A percentile compares a stretch with the other conserved stretches of the same genome.
phyloP scores from a whole-genome alignment of 108 stramenopile species.

The Cyclotella distinguenda region DNA sequence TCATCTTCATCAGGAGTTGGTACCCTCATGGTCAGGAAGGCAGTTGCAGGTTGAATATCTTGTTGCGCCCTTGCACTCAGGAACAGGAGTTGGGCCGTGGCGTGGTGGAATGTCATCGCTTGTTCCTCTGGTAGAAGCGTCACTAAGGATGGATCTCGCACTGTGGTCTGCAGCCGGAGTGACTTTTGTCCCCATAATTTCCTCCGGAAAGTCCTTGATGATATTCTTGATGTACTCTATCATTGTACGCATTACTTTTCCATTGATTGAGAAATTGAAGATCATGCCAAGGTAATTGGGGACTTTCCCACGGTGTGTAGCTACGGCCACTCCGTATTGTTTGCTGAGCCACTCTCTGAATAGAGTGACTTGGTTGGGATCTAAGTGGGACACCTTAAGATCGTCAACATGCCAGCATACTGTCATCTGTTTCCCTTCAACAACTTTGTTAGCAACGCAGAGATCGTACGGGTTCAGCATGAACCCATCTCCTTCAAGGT shows the following conservation, averaged over 20 bases:
- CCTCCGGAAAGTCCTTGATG: background rate
- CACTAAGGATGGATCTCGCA: background rate
- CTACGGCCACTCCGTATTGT: background rate
- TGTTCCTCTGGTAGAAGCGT: background rate
- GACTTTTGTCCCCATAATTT: background rate
- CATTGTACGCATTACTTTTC: background rate
- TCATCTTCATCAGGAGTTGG: constrained; percentile 1
- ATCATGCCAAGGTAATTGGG: background rate
- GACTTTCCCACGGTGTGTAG: background rate
- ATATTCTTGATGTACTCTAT: background rate
- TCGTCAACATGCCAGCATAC: constrained; percentile 9
- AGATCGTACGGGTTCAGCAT: constrained; percentile 2
- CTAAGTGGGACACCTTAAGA: constrained; percentile 3
- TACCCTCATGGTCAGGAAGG: background rate
- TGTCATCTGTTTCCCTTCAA: background rate
- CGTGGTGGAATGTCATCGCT: background rate
- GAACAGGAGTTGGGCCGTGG: background rate
- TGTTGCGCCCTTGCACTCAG: background rate
- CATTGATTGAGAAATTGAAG: no score
- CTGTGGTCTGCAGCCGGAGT: constrained; percentile 5
- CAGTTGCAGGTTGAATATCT: background rate
- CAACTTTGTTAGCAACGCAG: background rate
- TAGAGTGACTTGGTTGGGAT: background rate
- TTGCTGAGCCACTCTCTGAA: constrained; percentile 1
- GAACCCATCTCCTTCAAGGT: constrained; percentile 10